A percentile compares a stretch with the other conserved stretches of the same genome.
These are phyloP conservation scores for Podospora pseudoanserina DNA, from an alignment of 495 filamentous ascomycete species.

Conservation along the genomic window DNA sequence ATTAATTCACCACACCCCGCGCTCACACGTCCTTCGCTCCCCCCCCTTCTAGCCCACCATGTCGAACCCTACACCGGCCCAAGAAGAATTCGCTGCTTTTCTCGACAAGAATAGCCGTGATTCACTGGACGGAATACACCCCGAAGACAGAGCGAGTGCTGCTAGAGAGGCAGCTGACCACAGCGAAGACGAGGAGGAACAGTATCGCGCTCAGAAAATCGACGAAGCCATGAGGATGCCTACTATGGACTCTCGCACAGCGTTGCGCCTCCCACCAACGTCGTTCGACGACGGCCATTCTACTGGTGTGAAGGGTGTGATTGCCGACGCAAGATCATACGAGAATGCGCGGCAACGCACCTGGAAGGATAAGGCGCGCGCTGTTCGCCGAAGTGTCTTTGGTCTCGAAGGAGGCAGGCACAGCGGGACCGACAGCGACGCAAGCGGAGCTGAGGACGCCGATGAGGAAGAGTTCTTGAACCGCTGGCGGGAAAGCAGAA, in stretches of 20 bases:
- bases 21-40: neutral
- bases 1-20: conserved; percentile 21
- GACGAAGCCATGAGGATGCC: conserved; percentile 57
- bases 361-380: conserved; percentile 46
- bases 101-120: conserved; percentile 54
- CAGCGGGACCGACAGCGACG: conserved; percentile 46
- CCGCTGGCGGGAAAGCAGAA: conserved; percentile 74
- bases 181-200: conserved; percentile 53
- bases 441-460: conserved; percentile 33
- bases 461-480: conserved; percentile 81
- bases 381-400: conserved; percentile 46
- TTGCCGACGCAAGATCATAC: conserved; percentile 89
- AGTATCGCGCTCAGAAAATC: conserved; percentile 55
- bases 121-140: conserved; percentile 44
- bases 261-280: conserved; percentile 54
- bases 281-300: conserved; percentile 67
- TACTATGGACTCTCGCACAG: conserved; percentile 48
- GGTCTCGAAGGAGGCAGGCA: conserved; percentile 32
- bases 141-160: conserved; percentile 50
- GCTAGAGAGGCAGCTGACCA: conserved; percentile 47
- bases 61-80: conserved; percentile 57
- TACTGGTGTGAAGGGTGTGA: conserved; percentile 98
- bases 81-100: conserved; percentile 81
- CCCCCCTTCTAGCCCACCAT: conserved; percentile 43
- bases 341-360: conserved; percentile 73